Conservation (phyloP, 2,329 filamentous ascomycete genomes). For the Tetracladium maxilliforme region DNA sequence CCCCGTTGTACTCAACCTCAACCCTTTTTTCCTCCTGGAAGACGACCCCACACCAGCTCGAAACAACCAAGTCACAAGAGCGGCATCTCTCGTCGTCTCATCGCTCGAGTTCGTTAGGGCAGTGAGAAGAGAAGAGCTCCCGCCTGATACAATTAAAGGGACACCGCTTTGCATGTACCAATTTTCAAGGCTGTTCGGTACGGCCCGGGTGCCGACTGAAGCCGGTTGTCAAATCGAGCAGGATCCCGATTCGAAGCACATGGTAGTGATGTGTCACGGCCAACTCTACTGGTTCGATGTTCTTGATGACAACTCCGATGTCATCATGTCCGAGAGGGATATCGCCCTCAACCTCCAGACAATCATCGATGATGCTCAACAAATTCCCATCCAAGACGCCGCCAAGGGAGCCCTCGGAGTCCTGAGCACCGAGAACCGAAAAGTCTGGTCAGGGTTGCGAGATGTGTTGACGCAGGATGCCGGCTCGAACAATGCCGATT, state of each 20-base stretch:
- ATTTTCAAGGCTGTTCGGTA: conserved; percentile 89
- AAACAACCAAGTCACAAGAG: conserved; percentile 91
- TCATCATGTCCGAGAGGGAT: conserved; percentile 96
- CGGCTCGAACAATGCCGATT: conserved; percentile 89
- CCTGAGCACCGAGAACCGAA: conserved; percentile 88
- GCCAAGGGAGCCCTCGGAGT: conserved; percentile 93
- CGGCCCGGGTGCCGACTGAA: conserved; percentile 83
- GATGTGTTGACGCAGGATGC: conserved; percentile 78
- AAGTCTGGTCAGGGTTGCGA: conserved; percentile 84
- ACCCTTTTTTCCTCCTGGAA: conserved; percentile 93
- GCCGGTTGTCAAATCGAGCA: conserved; percentile 93
- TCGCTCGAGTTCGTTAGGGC: conserved; percentile 85
- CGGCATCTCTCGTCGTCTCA: conserved; percentile 82
- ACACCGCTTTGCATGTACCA: conserved; percentile 95
- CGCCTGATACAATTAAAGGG: conserved; percentile 73
- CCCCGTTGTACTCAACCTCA: conserved; percentile 90
- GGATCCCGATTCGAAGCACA: conserved; percentile 81
- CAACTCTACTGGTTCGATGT: conserved; percentile 99
- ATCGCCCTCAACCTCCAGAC: conserved; percentile 82
- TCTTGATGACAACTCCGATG: conserved; percentile 80
- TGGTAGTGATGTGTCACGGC: conserved; percentile 85
- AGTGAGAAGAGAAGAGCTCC: conserved; percentile 81
- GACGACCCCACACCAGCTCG: conserved; percentile 93
- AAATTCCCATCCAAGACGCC: conserved; percentile 83
- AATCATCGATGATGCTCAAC: conserved; percentile 78